These are phyloP conservation scores for Caloboletus inedulis DNA, from an alignment of 1,284 basidiomycete genomes.

Conservation along the genomic window DNA sequence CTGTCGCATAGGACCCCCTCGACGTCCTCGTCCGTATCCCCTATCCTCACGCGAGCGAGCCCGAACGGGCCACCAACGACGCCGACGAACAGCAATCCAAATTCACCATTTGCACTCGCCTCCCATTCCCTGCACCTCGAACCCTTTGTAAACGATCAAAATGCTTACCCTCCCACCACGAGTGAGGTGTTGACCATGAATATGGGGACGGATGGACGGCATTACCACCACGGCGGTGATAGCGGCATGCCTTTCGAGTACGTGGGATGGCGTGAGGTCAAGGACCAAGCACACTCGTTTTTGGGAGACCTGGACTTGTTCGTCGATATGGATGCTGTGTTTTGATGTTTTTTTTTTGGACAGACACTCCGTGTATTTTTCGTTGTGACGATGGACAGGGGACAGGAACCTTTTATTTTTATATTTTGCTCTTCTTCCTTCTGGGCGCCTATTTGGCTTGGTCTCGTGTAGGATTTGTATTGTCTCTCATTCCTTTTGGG, in stretches of 20 bases:
- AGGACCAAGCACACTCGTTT: not conserved
- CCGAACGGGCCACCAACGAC: constrained; percentile 1
- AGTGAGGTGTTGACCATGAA: not conserved
- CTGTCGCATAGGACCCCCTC: constrained; percentile 3
- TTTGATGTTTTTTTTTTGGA: not conserved
- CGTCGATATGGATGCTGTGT: not conserved
- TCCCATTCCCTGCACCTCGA: not conserved
- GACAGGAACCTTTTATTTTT: not conserved
- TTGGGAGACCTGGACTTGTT: not conserved
- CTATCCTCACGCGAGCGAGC: constrained; percentile 1
- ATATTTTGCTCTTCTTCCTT: no score
- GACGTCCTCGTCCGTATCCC: constrained; percentile 4
- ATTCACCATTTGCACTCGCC: not conserved
- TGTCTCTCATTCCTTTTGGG: not conserved
- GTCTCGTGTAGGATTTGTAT: not conserved
- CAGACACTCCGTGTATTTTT: not conserved
- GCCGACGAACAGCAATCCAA: constrained; percentile 3
- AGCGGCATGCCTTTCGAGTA: not conserved
- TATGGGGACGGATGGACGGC: not conserved
- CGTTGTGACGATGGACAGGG: not conserved
- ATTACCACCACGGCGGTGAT: not conserved
- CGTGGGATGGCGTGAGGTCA: not conserved
- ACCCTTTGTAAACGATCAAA: not conserved
- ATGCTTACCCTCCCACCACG: not conserved
- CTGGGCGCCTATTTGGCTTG: not conserved